Conservation (phyloP, 257 asterid species). For the Solanum tarijense region DNA sequence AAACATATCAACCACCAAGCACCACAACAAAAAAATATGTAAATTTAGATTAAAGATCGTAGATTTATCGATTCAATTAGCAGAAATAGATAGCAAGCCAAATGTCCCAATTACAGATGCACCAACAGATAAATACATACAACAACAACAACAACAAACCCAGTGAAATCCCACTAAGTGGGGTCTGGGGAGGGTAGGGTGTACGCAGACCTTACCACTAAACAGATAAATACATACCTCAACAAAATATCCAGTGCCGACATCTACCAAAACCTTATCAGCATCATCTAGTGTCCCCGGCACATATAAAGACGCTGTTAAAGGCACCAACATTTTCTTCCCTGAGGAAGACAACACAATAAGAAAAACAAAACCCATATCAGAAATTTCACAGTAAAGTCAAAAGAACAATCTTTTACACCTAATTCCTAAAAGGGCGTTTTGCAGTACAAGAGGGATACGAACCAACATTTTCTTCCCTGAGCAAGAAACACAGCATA, state of each 20-base stretch:
- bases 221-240: constrained; percentile 33
- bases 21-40: not conserved
- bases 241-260: constrained; percentile 89
- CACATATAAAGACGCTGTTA: constrained; percentile 85
- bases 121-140: constrained; percentile 9
- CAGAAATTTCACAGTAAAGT: not conserved
- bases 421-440: not conserved
- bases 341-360: constrained; percentile 20
- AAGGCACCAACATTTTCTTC: constrained; percentile 79
- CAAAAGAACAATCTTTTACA: not conserved
- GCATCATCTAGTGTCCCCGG: constrained; percentile 82
- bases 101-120: not conserved
- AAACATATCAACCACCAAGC: not conserved
- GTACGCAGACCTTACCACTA: too few species aligned
- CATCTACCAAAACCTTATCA: constrained; percentile 83
- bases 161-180: too few species aligned
- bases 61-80: not conserved
- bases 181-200: too few species aligned
- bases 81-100: not conserved
- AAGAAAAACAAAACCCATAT: not conserved
- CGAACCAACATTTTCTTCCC: not conserved
- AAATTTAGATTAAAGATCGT: not conserved
- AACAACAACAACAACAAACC: too few species aligned
- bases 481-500: not conserved
- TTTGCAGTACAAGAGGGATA: not conserved